These are phyloP conservation scores for Blastocystis sp. DNA, from an alignment of 352 stramenopile genomes.

Conservation along the genomic window DNA sequence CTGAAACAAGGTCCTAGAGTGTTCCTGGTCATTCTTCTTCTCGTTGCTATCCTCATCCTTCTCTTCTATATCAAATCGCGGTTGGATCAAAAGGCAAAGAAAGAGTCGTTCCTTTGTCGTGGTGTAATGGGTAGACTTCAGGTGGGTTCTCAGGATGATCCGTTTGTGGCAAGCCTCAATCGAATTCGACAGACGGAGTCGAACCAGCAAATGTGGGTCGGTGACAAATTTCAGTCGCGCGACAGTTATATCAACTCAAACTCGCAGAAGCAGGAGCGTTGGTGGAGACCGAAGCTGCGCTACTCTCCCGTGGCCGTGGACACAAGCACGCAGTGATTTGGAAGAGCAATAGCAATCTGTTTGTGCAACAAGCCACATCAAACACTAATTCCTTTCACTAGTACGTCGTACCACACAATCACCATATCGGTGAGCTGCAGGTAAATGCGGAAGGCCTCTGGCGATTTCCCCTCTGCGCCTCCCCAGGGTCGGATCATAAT, in stretches of 20 bases:
- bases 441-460: constrained; percentile 56
- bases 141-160: not conserved
- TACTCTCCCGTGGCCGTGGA: constrained; percentile 26
- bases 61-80: not conserved
- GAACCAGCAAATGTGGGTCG: constrained; percentile 29
- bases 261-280: constrained; percentile 8
- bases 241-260: constrained; percentile 62
- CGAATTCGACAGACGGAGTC: not conserved
- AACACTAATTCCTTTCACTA: constrained; percentile 62
- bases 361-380: constrained; percentile 36
- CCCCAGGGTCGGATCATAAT: constrained; percentile 39
- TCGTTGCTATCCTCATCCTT: not conserved
- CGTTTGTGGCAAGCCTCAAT: constrained; percentile 42
- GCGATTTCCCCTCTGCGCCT: not conserved
- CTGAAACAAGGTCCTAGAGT: not conserved
- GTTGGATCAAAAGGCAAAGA: not conserved
- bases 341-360: too few relatives aligned
- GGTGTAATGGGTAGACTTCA: not conserved
- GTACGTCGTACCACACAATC: constrained; percentile 55
- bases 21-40: not conserved
- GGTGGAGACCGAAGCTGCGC: constrained; percentile 39
- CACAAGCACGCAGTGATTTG: not conserved
- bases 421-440: constrained; percentile 56
- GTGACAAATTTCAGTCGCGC: constrained; percentile 32
- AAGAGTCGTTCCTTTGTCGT: not conserved